phyloP scores from a whole-genome alignment of 306 rosid genomes.

The Vicia villosa region DNA sequence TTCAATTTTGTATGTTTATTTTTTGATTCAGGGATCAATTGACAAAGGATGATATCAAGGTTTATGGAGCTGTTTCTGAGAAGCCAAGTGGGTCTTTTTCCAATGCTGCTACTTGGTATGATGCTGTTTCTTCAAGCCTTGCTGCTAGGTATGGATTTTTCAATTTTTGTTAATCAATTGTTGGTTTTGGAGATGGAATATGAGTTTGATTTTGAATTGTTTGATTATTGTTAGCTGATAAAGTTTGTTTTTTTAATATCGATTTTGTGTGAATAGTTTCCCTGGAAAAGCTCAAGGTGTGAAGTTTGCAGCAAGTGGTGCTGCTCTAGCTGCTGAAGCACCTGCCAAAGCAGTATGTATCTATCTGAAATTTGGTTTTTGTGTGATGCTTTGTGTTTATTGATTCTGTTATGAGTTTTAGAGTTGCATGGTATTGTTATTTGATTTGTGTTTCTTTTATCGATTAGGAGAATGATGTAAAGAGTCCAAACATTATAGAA shows the following conservation, averaged over 20 bases:
- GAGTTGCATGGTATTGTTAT: not conserved
- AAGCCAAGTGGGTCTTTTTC: too few relatives aligned
- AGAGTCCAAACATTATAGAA: not conserved
- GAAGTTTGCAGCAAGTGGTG: constrained; percentile 42
- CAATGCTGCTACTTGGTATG: too few relatives aligned
- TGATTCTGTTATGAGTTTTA: not conserved
- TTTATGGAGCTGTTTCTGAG: too few relatives aligned
- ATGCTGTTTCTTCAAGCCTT: constrained; percentile 59
- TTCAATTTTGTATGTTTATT: too few relatives aligned
- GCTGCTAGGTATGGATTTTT: constrained; percentile 51
- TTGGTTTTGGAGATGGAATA: too few relatives aligned
- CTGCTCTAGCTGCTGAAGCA: constrained; percentile 52
- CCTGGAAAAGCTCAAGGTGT: constrained; percentile 82
- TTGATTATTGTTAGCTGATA: not conserved
- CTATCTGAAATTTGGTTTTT: too few relatives aligned
- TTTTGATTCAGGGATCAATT: too few relatives aligned
- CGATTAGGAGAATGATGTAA: not conserved
- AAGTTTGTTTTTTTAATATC: too few relatives aligned
- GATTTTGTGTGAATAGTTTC: constrained; percentile 47
- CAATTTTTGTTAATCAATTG: not conserved
- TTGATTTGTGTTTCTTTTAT: not conserved
- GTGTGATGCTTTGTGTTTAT: too few relatives aligned
- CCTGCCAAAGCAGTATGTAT: constrained; percentile 49
- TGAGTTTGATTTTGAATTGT: not conserved
- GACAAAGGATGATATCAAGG: too few relatives aligned